Evolutionary conservation across 768 basidiomycete genomes (phyloP), one percentile per base, ranked within the genome.

Genomic region (Infundibulicybe gibba): DNA sequence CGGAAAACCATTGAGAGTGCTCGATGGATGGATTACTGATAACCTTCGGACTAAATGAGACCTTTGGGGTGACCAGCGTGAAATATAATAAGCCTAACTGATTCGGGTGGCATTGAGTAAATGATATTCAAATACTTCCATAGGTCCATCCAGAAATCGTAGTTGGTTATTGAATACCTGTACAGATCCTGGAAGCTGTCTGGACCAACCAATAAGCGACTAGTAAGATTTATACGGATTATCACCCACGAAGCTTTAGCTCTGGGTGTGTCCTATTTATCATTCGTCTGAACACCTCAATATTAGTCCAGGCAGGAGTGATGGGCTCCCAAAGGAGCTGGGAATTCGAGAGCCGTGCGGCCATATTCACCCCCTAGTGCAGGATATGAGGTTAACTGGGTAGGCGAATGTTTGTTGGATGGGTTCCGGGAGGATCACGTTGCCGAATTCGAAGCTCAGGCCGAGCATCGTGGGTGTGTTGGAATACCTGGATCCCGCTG

Each of bases 131-230:
- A 58, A 49, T 69, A 78, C 49, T 83, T 71, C 83, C 84, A 87
- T 4, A 86, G 58, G 56, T 88, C 85, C 35, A 80, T 58, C 86
- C 86, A 88, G 63, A 87, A 88, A 0, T 66, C 66, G 54, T 81
- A 81, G 45, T 77, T 66, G 50, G 80, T 74, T 8, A 86, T 72
- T 6, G 86, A 88, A 58, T 87, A 87, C 48, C 70, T 68, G 57
- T 86, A 81, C 1, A 88, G 68, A 37, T 84, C 84, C 54, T 81
- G 69, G 51, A 80, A 87, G 56, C 83, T 69, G 57, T 70, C 86
- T 88, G 53, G 20, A 38, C 25, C 25, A 25, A 25, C 25, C 25
- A 8, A n/a, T 14, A 38, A 38, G 14, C 4, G 10, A n/a, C n/a
- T n/a, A 38, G 35, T 38, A 19, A 14, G 14, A 19, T 3, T 25